Conservation (phyloP, 805 yeast genomes). For the Komagataella pseudopastoris region DNA sequence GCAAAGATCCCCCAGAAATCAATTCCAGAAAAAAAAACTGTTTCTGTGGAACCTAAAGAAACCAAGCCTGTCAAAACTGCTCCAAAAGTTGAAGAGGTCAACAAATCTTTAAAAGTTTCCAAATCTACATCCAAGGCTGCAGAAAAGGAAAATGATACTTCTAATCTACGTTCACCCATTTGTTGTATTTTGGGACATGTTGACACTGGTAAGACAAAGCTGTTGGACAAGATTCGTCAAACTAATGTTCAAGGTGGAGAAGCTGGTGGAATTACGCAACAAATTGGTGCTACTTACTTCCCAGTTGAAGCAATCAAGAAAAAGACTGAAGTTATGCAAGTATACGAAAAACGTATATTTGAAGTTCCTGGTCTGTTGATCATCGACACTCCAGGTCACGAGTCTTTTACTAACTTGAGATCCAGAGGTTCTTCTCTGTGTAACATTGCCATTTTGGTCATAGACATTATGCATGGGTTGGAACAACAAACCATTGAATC, state of each 20-base stretch:
- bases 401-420: constrained; percentile 93
- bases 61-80: constrained; percentile 7
- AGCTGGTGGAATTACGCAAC: constrained; percentile 99
- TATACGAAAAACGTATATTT: constrained; percentile 70
- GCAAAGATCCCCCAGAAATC: constrained; percentile 19
- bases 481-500: constrained; percentile 97
- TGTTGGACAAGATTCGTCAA: constrained; percentile 93
- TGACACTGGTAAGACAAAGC: constrained; percentile 98
- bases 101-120: constrained; percentile 7
- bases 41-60: constrained; percentile 9
- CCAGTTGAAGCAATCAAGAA: constrained; percentile 88
- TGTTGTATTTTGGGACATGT: constrained; percentile 99
- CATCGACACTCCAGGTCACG: constrained; percentile 99
- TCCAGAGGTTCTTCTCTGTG: constrained; percentile 98
- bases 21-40: constrained; percentile 13
- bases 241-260: constrained; percentile 99
- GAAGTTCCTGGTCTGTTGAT: constrained; percentile 96
- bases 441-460: constrained; percentile 97
- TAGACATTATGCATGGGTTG: constrained; percentile 98
- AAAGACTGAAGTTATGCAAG: constrained; percentile 85
- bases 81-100: constrained; percentile 20
- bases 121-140: constrained; percentile 21
- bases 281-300: constrained; percentile 99
- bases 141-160: constrained; percentile 21
- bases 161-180: constrained; percentile 90